Evolutionary conservation across 2,329 filamentous ascomycete genomes (phyloP).

Genomic region (Fusarium tupiense): DNA sequence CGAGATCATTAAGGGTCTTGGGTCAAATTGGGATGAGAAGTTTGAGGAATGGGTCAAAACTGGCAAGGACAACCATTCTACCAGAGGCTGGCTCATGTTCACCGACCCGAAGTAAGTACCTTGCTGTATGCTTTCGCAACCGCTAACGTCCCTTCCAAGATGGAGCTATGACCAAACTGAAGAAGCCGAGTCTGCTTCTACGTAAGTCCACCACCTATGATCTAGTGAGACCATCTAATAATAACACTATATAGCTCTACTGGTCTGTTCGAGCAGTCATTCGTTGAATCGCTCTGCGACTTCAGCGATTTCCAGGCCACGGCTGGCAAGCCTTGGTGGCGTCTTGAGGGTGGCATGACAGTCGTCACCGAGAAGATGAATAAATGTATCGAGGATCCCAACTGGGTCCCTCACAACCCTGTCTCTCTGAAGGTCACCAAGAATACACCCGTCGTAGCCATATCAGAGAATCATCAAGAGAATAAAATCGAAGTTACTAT

Average conservation of each 20-base stretch:
- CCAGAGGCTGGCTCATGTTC: slow-evolving; percentile 18
- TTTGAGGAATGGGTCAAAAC: not conserved
- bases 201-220: not conserved
- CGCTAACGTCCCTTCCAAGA: not conserved
- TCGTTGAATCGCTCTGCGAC: slow-evolving; percentile 18
- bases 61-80: slow-evolving; percentile 6
- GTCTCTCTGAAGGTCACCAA: not conserved
- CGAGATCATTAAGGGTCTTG: not conserved
- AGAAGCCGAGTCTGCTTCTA: not conserved
- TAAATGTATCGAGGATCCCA: not conserved
- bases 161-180: slow-evolving; percentile 6
- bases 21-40: not conserved
- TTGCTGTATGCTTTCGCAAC: fast-evolving
- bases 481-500: slow-evolving; percentile 4
- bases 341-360: slow-evolving; percentile 29
- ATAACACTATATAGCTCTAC: not conserved
- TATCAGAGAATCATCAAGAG: no score
- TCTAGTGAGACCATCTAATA: fast-evolving
- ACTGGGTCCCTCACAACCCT: not conserved
- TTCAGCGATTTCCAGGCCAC: slow-evolving; percentile 26
- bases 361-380: slow-evolving; percentile 21
- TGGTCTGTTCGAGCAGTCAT: slow-evolving; percentile 20
- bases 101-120: not conserved
- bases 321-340: not conserved
- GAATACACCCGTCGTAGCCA: no score